These are phyloP conservation scores for Irpex sp. DNA, from an alignment of 1,284 basidiomycete species.

Conservation along the genomic window DNA sequence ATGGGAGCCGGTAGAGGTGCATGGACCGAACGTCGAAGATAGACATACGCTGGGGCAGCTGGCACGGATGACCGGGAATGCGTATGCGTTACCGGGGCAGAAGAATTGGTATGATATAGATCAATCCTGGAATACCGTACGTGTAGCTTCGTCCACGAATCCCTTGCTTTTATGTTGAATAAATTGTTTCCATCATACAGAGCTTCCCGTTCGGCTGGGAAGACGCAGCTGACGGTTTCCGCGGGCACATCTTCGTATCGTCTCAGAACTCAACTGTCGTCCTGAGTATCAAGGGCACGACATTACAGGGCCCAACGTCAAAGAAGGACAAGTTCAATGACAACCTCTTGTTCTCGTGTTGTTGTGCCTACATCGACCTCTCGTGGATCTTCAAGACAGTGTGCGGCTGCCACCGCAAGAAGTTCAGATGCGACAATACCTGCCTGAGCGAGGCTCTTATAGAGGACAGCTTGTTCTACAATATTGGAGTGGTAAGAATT, in stretches of 20 bases:
- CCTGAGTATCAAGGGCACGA: slow-evolving; percentile 94
- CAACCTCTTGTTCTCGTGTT: slow-evolving; percentile 95
- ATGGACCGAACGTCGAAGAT: slow-evolving; percentile 73
- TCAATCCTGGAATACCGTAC: slow-evolving; percentile 65
- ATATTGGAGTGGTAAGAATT: slow-evolving; percentile 64
- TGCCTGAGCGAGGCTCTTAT: slow-evolving; percentile 85
- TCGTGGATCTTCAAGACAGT: slow-evolving; percentile 80
- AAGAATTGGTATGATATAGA: slow-evolving; percentile 85
- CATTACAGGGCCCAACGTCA: slow-evolving; percentile 73
- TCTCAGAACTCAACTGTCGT: slow-evolving; percentile 81
- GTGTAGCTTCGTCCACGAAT: too few species aligned
- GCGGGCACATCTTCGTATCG: slow-evolving; percentile 86
- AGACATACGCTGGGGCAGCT: slow-evolving; percentile 78
- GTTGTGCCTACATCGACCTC: slow-evolving; percentile 90
- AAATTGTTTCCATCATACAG: too few species aligned
- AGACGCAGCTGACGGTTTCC: slow-evolving; percentile 71
- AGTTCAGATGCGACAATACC: slow-evolving; percentile 72
- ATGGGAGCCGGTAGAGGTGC: slow-evolving; percentile 51
- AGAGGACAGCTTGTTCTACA: slow-evolving; percentile 90
- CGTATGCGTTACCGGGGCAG: slow-evolving; percentile 69
- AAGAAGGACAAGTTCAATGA: slow-evolving; percentile 96
- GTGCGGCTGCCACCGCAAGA: slow-evolving; percentile 80
- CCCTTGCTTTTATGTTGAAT: too few species aligned
- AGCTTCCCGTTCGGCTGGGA: slow-evolving; percentile 93
- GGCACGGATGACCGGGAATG: slow-evolving; percentile 88